These are phyloP conservation scores for Millerozyma miso DNA, from an alignment of 805 yeast species.

Conservation along the genomic window DNA sequence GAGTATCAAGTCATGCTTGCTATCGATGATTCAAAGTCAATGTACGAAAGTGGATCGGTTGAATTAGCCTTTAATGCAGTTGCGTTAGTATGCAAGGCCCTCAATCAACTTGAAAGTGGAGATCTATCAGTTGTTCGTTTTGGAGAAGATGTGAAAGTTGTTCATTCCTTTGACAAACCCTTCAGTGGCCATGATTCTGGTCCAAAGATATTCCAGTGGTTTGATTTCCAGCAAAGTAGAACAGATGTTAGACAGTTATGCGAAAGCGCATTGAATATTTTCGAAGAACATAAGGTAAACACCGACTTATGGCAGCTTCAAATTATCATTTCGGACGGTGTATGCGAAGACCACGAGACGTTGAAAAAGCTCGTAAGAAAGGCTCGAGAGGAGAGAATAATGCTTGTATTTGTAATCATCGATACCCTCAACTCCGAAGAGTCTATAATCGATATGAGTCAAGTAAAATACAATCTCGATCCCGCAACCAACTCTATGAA, in stretches of 20 bases:
- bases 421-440: slow-evolving; percentile 84
- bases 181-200: slow-evolving; percentile 78
- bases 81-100: slow-evolving; percentile 88
- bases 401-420: slow-evolving; percentile 91
- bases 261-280: slow-evolving; percentile 64
- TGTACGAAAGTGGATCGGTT: slow-evolving; percentile 89
- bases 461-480: slow-evolving; percentile 78
- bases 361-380: slow-evolving; percentile 79
- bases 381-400: slow-evolving; percentile 87
- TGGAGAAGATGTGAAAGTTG: slow-evolving; percentile 78
- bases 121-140: slow-evolving; percentile 85
- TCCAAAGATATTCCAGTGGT: slow-evolving; percentile 77
- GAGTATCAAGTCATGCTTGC: slow-evolving; percentile 97
- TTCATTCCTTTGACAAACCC: slow-evolving; percentile 85
- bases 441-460: slow-evolving; percentile 91
- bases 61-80: slow-evolving; percentile 92
- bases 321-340: slow-evolving; percentile 92
- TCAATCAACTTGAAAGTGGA: slow-evolving; percentile 92
- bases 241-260: slow-evolving; percentile 81
- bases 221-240: slow-evolving; percentile 81
- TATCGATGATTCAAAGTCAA: slow-evolving; percentile 94
- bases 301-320: slow-evolving; percentile 88
- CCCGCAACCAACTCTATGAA: slow-evolving; percentile 59
- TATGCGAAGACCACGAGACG: slow-evolving; percentile 89
- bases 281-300: slow-evolving; percentile 52